Base-by-base conservation (phyloP, 495 filamentous ascomycete species). In the Opeltia flavorubescens region DNA sequence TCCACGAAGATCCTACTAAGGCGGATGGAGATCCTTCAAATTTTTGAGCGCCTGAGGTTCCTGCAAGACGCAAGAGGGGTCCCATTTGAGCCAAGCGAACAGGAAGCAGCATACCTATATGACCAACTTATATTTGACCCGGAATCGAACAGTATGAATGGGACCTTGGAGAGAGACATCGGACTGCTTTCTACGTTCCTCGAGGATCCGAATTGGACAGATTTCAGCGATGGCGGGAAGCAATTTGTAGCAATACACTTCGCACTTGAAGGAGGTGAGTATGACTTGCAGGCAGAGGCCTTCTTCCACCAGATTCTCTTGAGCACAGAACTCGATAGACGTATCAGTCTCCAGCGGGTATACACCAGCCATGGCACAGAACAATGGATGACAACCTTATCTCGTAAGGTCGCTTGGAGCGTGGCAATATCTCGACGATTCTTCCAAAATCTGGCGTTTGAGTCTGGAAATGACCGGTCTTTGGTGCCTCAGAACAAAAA, bases 271-370 rank as follows among this genome's bases (percentile, higher is more conserved):
- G 44, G 55, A 36, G 43, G 60, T 49, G 40, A 62, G n/a, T 53
- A 61, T 62, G 35, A 70, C 68, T 50, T n/a, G n/a, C n/a, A n/a
- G n/a, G 68, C 68, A 34, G 74, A 74, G 36, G 39, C 52, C 20
- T 84, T 86, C 66, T 86, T 81, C 59, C 80, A 83, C 61, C 81
- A 84, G 59, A 62, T 86, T 23, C 64, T 86, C 8, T 66, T 86
- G 35, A 77, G 78, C 49, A 66, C 80, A 43, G 81, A 84, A 59
- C 64, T 86, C 4, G 75, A 83, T 50, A 57, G 76, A 31, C 72
- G 81, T 17, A 75, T 81, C 43, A 69, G 75, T 49, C 74, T 21
- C 24, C 30, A 31, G 11, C 27, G 15, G 5, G 13, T n/a, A 27
- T 9, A 18, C 9, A 24, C 29, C 4, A 31, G 26, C 39, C 20